Evolutionary conservation across 2,329 filamentous ascomycete genomes (phyloP), one percentile per base, ranked within the genome.

Genomic region (Colletotrichum tropicale): DNA sequence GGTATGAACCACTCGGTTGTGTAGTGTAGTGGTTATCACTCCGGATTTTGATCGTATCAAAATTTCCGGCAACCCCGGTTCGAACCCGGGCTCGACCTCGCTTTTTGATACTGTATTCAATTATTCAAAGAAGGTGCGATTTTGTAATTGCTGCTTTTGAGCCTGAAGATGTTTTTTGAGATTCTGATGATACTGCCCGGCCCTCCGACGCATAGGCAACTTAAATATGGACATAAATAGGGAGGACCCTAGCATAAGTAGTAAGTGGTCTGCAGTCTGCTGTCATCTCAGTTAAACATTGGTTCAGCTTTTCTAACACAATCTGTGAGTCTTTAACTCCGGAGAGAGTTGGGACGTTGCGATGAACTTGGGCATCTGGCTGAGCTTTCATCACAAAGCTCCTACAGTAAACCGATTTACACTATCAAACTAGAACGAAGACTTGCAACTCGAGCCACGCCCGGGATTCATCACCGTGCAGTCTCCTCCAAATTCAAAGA

Each of bases 11-110:
- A 12, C 3, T 16, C 21, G 74, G 74, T 76, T 76, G 74, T 76
- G 65, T 76, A 74, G 74, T 76, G 74, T 76, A 76, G 74, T 76
- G 74, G 74, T 76, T 68, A 76, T 74, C 74, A 76, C 74, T 74
- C 74, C 74, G 70, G 74, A 76, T 76, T 76, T 75, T 76, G 74
- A 76, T 74, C 48, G 58, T 28, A 48, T 74, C 70, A 58, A 34
- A 34, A 55, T 4, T 76, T 76, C 74, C 70, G 74, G 74, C 70
- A 69, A 74, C 74, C 74, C 74, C 74, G 74, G 74, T 76, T 76
- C 74, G 74, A 76, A 76, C 74, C 74, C 74, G 74, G 74, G 74
- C 65, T 58, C 74, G 74, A 76, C 74, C 74, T 76, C 34, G 10
- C 13, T 66, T 74, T 75, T 64, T 38, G 7, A 7, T 2, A 5